A percentile compares a stretch with the other conserved stretches of the same genome.
These are phyloP conservation scores for Fusarium subtropicale DNA, from an alignment of 2,329 filamentous ascomycete species.

Conservation along the genomic window DNA sequence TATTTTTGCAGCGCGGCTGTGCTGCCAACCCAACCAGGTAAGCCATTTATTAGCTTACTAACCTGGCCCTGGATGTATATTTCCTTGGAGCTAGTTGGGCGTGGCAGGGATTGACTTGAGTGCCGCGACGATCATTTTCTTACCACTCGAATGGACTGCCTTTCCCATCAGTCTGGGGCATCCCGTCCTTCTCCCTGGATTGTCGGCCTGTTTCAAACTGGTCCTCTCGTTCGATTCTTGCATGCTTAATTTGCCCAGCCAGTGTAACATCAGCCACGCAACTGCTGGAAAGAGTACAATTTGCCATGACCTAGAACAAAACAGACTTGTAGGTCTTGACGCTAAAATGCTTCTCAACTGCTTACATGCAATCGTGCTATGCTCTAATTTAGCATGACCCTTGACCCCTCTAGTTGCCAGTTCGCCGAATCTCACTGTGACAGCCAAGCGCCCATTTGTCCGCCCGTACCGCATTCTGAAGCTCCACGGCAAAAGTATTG, in stretches of 20 bases:
- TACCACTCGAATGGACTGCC: conserved; percentile 27
- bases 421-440: not conserved
- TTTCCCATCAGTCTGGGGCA: conserved; percentile 47
- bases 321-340: not conserved
- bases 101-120: conserved; percentile 39
- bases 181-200: conserved; percentile 43
- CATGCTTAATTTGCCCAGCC: conserved; percentile 40
- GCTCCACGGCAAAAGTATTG: conserved; percentile 7
- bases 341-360: not conserved
- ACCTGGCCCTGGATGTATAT: not conserved
- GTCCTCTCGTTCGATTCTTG: conserved; percentile 48
- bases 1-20: conserved; percentile 49
- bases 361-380: not conserved
- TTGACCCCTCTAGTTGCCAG: not conserved
- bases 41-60: not conserved
- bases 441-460: not conserved
- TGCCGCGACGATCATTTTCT: conserved; percentile 49
- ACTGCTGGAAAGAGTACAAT: not conserved
- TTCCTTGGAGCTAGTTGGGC: not conserved
- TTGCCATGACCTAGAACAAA: not conserved
- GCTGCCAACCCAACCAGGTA: conserved; percentile 21
- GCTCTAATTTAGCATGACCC: conserved; percentile 8
- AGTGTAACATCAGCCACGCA: conserved; percentile 3
- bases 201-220: conserved; percentile 42
- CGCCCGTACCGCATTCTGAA: conserved; percentile 1